A percentile compares a stretch with the other conserved stretches of the same genome.
These are phyloP conservation scores for Telfairia occidentalis DNA, from an alignment of 331 rosid species.

Conservation along the genomic window DNA sequence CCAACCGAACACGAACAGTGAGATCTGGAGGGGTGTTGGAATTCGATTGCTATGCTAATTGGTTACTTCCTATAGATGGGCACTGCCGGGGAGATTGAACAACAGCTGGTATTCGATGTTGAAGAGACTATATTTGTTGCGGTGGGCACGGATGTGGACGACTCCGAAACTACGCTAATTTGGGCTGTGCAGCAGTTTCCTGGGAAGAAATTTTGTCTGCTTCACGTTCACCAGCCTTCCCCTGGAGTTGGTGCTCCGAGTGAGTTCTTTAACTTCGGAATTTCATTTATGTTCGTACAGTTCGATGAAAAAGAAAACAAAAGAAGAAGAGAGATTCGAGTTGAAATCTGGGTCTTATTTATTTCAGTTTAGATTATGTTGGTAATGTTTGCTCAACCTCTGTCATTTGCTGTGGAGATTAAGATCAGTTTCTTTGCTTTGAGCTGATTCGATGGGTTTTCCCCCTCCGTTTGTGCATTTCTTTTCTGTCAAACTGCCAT, in stretches of 20 bases:
- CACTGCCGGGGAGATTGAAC: slow-evolving; percentile 23
- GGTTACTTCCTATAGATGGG: slow-evolving; percentile 31
- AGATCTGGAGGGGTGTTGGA: neutral
- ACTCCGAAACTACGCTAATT: slow-evolving; percentile 30
- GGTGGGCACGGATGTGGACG: slow-evolving; percentile 41
- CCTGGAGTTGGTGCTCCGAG: slow-evolving; percentile 16
- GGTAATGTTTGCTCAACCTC: neutral
- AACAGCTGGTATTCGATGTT: slow-evolving; percentile 27
- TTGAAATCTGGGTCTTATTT: neutral
- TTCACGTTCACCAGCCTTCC: slow-evolving; percentile 44
- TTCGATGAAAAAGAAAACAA: neutral
- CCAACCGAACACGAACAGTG: neutral
- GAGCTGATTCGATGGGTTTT: neutral
- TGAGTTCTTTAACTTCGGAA: slow-evolving; percentile 20
- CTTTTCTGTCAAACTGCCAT: neutral
- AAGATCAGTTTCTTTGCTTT: neutral
- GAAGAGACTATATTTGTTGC: slow-evolving; percentile 65
- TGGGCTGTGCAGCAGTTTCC: slow-evolving; percentile 48
- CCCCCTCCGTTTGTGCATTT: neutral
- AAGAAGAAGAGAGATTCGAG: no score
- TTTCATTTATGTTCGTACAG: neutral
- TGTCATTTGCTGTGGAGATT: neutral
- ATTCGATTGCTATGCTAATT: neutral
- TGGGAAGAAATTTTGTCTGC: slow-evolving; percentile 46
- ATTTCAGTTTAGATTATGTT: neutral